A percentile compares a stretch with the other conserved stretches of the same genome.
phyloP scores from a whole-genome alignment of 2,329 filamentous ascomycete genomes.

The Arachnomyces sp. region DNA sequence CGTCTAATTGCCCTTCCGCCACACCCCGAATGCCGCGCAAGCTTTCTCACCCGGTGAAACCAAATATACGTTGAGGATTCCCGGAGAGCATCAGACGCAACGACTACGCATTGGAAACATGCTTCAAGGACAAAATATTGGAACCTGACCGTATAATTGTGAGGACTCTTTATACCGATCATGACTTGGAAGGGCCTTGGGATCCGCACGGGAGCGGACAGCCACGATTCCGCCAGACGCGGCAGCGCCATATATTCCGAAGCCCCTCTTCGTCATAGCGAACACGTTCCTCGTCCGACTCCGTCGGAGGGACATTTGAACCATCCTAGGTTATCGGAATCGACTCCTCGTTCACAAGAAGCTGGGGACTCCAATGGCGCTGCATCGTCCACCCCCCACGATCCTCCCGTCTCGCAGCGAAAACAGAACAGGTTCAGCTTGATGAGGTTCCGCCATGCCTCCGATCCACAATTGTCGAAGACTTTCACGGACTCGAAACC shows the following conservation, averaged over 20 bases:
- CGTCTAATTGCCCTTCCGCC: too few species aligned
- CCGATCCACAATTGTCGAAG: conserved; percentile 77
- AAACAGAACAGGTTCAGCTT: conserved; percentile 51
- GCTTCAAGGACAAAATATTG: neutral
- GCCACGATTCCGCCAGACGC: conserved; percentile 1
- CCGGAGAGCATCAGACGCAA: too few species aligned
- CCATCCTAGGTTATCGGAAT: conserved; percentile 7
- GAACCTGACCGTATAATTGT: conserved; percentile 4
- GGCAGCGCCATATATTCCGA: conserved; percentile 1
- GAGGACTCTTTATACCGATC: conserved; percentile 5
- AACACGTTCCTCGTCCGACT: conserved; percentile 9
- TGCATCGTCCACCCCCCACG: neutral
- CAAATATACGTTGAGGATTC: too few species aligned
- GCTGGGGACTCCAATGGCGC: conserved; percentile 1
- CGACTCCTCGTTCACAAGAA: conserved; percentile 3
- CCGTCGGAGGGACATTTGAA: conserved; percentile 4
- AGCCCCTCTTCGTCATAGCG: conserved; percentile 6
- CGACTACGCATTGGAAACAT: too few species aligned
- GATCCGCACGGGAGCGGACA: conserved; percentile 3
- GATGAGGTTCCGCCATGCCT: conserved; percentile 82
- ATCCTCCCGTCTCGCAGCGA: neutral
- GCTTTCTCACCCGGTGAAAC: too few species aligned
- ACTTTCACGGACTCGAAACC: conserved; percentile 59
- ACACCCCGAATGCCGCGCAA: too few species aligned
- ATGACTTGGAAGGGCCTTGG: conserved; percentile 13